Evolutionary conservation across 257 asterid genomes (phyloP).

Genomic region (Forsythia viridissima): DNA sequence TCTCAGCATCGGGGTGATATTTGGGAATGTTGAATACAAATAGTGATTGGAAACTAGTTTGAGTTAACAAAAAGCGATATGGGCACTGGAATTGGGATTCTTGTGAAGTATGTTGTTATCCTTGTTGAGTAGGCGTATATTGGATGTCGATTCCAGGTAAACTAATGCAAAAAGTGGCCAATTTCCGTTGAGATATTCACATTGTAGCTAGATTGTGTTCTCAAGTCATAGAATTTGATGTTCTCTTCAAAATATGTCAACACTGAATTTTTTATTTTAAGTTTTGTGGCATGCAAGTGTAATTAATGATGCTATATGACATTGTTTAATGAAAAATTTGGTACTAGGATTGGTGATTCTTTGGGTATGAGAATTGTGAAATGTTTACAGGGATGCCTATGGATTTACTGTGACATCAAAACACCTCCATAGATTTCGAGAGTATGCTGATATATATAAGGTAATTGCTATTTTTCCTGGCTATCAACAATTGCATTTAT

Average conservation of each 20-base stretch:
- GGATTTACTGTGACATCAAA: conserved; percentile 99
- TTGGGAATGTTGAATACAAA: conserved; percentile 29
- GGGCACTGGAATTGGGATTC: conserved; percentile 57
- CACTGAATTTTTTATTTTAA: not conserved
- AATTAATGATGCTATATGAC: conserved; percentile 13
- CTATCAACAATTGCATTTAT: not conserved
- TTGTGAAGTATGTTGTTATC: conserved; percentile 90
- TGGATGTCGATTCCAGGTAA: conserved; percentile 92
- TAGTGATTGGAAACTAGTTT: conserved; percentile 34
- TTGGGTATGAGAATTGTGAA: conserved; percentile 12
- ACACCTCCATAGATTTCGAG: conserved; percentile 69
- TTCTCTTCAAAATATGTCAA: not conserved
- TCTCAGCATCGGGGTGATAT: conserved; percentile 11
- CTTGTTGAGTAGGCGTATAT: conserved; percentile 92
- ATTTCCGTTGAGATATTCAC: not conserved
- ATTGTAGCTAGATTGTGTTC: not conserved
- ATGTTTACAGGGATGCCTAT: conserved; percentile 83
- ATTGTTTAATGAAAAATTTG: not conserved
- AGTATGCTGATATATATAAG: conserved; percentile 77
- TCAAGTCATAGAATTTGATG: not conserved
- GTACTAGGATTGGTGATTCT: not conserved
- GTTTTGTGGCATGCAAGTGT: conserved; percentile 8
- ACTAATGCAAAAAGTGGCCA: not conserved
- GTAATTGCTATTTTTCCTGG: conserved; percentile 34
- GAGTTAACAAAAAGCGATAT: conserved; percentile 50